phyloP scores from a whole-genome alignment of 2,329 filamentous ascomycete species.

The Colletotrichum horii region DNA sequence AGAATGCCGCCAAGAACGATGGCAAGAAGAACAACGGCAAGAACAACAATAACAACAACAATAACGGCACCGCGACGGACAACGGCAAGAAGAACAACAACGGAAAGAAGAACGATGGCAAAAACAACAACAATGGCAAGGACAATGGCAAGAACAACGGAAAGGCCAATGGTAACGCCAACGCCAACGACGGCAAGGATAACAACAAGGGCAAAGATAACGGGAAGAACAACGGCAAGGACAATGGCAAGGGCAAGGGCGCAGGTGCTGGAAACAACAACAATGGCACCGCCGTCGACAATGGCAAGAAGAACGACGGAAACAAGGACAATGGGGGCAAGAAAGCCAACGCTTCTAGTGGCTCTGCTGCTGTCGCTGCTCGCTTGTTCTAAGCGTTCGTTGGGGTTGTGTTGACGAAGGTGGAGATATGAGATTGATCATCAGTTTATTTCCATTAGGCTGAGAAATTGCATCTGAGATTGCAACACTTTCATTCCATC shows the following conservation, averaged over 20 bases:
- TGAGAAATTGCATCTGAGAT: background rate
- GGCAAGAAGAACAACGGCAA: background rate
- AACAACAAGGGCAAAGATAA: background rate
- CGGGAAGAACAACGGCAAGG: background rate
- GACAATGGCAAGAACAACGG: background rate
- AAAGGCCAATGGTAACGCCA: background rate
- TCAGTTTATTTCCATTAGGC: background rate
- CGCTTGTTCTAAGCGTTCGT: background rate
- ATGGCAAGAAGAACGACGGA: background rate
- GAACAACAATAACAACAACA: background rate
- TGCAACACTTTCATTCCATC: background rate
- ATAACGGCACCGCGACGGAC: background rate
- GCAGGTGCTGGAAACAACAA: background rate
- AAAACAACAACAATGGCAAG: background rate
- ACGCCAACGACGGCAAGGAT: background rate
- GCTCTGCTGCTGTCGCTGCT: background rate
- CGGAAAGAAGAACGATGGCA: background rate
- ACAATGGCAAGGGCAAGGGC: background rate
- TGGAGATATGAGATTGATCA: background rate
- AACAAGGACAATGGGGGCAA: background rate
- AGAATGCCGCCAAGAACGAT: background rate
- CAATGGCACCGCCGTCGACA: background rate
- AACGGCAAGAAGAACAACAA: background rate
- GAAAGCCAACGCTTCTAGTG: background rate
- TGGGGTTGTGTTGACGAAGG: background rate